Evolutionary conservation across 805 yeast genomes (phyloP).

Genomic region (Isabelozyma rhagii): DNA sequence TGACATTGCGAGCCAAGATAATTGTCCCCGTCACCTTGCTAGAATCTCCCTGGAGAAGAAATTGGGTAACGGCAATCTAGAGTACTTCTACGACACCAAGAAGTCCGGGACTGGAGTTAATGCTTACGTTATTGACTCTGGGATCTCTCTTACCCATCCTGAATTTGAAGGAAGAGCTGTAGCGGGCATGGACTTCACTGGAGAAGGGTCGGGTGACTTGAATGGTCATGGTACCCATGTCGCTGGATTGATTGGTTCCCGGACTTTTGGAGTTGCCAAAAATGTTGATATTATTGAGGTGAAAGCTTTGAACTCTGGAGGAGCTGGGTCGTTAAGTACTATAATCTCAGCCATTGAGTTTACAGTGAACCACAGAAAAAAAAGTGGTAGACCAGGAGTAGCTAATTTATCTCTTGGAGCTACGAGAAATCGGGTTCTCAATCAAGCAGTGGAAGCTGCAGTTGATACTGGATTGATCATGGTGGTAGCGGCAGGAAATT

Average conservation of each 20-base stretch:
- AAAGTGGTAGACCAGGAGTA: constrained; percentile 44
- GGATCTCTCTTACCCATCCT: constrained; percentile 58
- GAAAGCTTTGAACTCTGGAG: constrained; percentile 65
- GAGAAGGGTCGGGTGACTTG: constrained; percentile 51
- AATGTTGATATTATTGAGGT: constrained; percentile 62
- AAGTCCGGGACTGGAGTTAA: constrained; percentile 57
- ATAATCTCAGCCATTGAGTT: constrained; percentile 66
- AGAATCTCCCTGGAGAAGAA: constrained; percentile 52
- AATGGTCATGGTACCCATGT: constrained; percentile 60
- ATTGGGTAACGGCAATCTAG: constrained; percentile 15
- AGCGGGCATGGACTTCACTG: constrained; percentile 60
- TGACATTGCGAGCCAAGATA: constrained; percentile 38
- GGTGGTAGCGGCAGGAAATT: constrained; percentile 87
- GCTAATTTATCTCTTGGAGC: constrained; percentile 85
- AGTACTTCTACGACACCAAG: constrained; percentile 47
- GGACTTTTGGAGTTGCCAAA: constrained; percentile 53
- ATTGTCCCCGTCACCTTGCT: constrained; percentile 66
- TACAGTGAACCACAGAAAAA: constrained; percentile 56
- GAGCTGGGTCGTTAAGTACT: constrained; percentile 68
- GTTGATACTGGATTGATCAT: constrained; percentile 65
- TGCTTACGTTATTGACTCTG: constrained; percentile 85
- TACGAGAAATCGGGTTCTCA: constrained; percentile 58
- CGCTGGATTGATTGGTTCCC: constrained; percentile 53
- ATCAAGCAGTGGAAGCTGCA: constrained; percentile 76
- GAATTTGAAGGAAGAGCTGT: constrained; percentile 63